Evolutionary conservation across 176 grass and related monocot species (phyloP).

Genomic region (Avena atlantica): DNA sequence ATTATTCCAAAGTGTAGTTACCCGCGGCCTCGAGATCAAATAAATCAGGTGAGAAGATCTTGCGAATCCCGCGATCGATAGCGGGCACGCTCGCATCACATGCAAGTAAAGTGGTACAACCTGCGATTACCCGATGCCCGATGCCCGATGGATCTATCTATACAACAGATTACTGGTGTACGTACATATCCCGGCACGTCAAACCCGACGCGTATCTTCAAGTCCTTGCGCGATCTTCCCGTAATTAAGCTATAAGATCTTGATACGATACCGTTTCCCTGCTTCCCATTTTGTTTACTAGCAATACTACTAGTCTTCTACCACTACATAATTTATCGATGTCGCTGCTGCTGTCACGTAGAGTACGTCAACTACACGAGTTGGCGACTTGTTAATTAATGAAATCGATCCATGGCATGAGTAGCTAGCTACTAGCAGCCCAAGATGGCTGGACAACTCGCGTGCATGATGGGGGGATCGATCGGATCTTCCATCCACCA

Average conservation of each 20-base stretch:
- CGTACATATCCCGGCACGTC: not conserved
- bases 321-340: not conserved
- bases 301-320: not conserved
- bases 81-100: not conserved
- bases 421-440: not conserved
- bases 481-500: not conserved
- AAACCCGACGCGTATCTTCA: conserved; percentile 3
- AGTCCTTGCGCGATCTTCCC: not conserved
- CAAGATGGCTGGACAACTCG: not conserved
- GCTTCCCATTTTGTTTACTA: not conserved
- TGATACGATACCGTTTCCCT: conserved; percentile 3
- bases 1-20: not conserved
- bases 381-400: conserved; percentile 16
- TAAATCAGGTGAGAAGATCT: conserved; percentile 10
- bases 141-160: not conserved
- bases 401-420: not conserved
- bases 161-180: not conserved
- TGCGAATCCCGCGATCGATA: not conserved
- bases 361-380: conserved; percentile 34
- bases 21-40: not conserved
- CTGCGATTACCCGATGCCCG: not conserved
- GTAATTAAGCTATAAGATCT: not conserved
- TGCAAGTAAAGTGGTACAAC: not conserved
- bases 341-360: not conserved
- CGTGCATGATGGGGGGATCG: conserved; percentile 16